Evolutionary conservation across 768 basidiomycete genomes (phyloP), one percentile per base, ranked within the genome.

Genomic region (Paxillus involutus): DNA sequence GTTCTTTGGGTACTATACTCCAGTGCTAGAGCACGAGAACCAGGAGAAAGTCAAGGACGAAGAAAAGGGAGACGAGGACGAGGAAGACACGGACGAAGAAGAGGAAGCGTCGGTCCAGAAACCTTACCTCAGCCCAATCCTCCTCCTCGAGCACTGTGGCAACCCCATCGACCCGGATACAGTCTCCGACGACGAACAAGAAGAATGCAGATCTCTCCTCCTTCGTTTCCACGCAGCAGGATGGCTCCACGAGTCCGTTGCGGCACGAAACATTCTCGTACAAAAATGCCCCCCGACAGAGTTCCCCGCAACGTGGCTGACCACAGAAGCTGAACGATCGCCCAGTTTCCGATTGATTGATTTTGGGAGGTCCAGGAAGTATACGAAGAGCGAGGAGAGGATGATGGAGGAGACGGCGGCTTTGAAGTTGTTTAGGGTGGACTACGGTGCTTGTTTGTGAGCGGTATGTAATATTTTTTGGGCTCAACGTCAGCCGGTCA

Each of bases 1-100:
- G 63, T 87, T 79, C 65, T 87, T 82, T 58, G 85, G 86, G 1
- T 83, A 81, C 65, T 87, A 86, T 58, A 62, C 59, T 0, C 73
- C 73, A 1, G 59, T 66, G 7, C 32, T 0, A 4, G 0, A 1
- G 26, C 26, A 26, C 4, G 26, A 26, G 26, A 26, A 26, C 26
- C 0, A 26, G 26, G 26, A 26, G 3, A 3, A 26, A 26, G 26
- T 2, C 26, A 26, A 2, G 26, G 4, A 0, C 11, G 3, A 17
- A 16, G 1, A 11, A 4, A 26, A 14, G 6, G 14, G 2, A 26
- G n/a, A 21, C 26, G 6, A 0, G 26, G 4, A 1, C 11, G 3
- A 17, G 12, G 2, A 11, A 26, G 26, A 21, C 26, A 5, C 6
- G 26, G 4, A 1, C 11, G 3, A 17, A 16, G 2, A 11, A 4